These are phyloP conservation scores for Gaeumannomyces sp. DNA, from an alignment of 2,329 filamentous ascomycete species.

Conservation along the genomic window DNA sequence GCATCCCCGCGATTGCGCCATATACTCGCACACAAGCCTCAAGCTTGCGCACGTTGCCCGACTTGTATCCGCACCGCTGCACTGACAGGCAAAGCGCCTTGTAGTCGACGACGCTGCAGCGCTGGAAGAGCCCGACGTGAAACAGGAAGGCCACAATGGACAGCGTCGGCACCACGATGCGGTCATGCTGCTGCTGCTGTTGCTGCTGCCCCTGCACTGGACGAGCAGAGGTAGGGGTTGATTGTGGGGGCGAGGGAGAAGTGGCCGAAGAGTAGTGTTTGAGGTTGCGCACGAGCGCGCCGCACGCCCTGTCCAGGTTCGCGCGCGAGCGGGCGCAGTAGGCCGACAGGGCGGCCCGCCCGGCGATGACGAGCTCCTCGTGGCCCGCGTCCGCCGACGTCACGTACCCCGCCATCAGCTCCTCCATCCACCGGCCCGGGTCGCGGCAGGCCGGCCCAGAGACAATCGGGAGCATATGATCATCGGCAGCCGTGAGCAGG, in stretches of 20 bases:
- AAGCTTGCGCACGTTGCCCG: constrained; percentile 73
- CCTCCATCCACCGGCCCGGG: constrained; percentile 35
- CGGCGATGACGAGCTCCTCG: constrained; percentile 65
- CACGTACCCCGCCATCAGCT: constrained; percentile 60
- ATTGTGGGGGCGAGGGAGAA: background rate
- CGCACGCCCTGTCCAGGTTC: constrained; percentile 39
- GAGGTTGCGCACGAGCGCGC: constrained; percentile 49
- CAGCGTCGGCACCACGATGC: constrained; percentile 67
- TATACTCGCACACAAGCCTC: constrained; percentile 78
- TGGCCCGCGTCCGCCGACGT: constrained; percentile 74
- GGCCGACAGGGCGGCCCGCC: constrained; percentile 56
- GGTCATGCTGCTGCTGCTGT: constrained; percentile 51
- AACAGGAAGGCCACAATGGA: constrained; percentile 74
- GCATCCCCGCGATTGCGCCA: constrained; percentile 52
- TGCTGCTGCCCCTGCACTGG: background rate
- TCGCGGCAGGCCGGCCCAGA: constrained; percentile 24
- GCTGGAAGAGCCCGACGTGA: constrained; percentile 49
- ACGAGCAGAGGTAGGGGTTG: background rate
- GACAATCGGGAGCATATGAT: constrained; percentile 31
- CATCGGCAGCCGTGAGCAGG: constrained; percentile 28
- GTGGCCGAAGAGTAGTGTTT: constrained; percentile 21
- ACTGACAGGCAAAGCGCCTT: constrained; percentile 61
- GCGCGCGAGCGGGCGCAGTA: constrained; percentile 38
- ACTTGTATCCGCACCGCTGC: constrained; percentile 78
- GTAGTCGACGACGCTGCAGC: constrained; percentile 32